Percentiles rank a stretch among this genome's conserved stretches.
These are phyloP conservation scores for Vanilla planifolia DNA, from an alignment of 106 monocot genomes.

Conservation along the genomic window DNA sequence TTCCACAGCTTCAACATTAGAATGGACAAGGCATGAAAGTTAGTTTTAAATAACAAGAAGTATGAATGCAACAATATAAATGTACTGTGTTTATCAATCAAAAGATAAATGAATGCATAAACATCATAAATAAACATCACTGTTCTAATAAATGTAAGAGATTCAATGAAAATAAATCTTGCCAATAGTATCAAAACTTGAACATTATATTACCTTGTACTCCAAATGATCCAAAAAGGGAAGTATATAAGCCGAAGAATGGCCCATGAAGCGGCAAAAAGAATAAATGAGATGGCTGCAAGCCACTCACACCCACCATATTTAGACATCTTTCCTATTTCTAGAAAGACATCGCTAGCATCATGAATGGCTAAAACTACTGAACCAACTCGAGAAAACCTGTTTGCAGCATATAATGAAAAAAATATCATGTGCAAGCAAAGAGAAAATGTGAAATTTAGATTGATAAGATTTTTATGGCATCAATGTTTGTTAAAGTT, in stretches of 20 bases:
- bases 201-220: conserved; percentile 59
- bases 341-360: conserved; percentile 93
- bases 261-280: conserved; percentile 75
- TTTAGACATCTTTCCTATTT: conserved; percentile 89
- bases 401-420: conserved; percentile 13
- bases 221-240: conserved; percentile 82
- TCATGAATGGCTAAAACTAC: conserved; percentile 88
- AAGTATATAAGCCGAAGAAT: conserved; percentile 71
- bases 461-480: too few relatives aligned
- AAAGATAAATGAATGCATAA: too few relatives aligned
- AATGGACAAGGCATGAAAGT: too few relatives aligned
- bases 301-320: conserved; percentile 61
- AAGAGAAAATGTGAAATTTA: neutral
- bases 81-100: too few relatives aligned
- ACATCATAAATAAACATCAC: too few relatives aligned
- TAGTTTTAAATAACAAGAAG: too few relatives aligned
- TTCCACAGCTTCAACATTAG: too few relatives aligned
- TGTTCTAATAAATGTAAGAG: neutral
- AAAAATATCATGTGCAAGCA: neutral
- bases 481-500: too few relatives aligned
- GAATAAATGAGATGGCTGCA: conserved; percentile 46
- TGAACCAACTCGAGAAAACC: conserved; percentile 92
- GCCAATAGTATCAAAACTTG: neutral
- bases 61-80: too few relatives aligned
- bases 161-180: neutral